Percentiles rank a stretch among this genome's conserved stretches.
Evolutionary conservation across 176 grass and related monocot species (phyloP).

Genomic region (Zea luxurians): DNA sequence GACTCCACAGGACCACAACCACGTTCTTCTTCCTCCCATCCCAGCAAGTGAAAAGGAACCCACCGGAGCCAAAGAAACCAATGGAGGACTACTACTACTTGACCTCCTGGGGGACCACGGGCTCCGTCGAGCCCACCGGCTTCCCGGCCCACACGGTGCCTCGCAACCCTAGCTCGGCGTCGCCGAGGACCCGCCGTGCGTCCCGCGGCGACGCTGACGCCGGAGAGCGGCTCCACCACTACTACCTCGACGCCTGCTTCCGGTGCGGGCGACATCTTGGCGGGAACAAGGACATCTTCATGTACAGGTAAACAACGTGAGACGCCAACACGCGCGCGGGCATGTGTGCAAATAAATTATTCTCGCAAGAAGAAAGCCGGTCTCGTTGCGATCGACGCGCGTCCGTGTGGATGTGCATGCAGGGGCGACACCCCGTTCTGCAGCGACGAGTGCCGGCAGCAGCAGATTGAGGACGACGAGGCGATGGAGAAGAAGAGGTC

Average conservation of each 20-base stretch:
- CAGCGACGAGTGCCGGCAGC: slow-evolving; percentile 66
- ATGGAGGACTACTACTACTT: no score
- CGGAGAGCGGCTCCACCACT: no score
- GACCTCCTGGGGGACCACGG: no score
- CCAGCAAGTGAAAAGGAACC: background rate
- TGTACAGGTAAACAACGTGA: slow-evolving; percentile 67
- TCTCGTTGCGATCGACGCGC: background rate
- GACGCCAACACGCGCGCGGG: background rate
- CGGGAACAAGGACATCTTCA: slow-evolving; percentile 74
- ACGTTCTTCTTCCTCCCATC: background rate
- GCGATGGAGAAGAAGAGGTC: slow-evolving; percentile 48
- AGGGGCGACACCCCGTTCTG: slow-evolving; percentile 80
- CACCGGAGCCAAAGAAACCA: background rate
- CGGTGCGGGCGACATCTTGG: slow-evolving; percentile 53
- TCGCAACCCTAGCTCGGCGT: no score
- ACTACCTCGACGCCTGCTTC: slow-evolving; percentile 58
- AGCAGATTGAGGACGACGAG: slow-evolving; percentile 64
- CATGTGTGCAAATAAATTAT: no score
- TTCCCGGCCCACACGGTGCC: background rate
- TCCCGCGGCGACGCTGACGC: no score
- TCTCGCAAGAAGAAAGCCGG: background rate
- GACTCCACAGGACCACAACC: background rate
- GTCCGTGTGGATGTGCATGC: slow-evolving; percentile 1
- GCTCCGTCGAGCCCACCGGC: no score
- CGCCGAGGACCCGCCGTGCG: no score